Base-by-base conservation (phyloP, 2,329 filamentous ascomycete genomes). In the Harringtonia lauricola region DNA sequence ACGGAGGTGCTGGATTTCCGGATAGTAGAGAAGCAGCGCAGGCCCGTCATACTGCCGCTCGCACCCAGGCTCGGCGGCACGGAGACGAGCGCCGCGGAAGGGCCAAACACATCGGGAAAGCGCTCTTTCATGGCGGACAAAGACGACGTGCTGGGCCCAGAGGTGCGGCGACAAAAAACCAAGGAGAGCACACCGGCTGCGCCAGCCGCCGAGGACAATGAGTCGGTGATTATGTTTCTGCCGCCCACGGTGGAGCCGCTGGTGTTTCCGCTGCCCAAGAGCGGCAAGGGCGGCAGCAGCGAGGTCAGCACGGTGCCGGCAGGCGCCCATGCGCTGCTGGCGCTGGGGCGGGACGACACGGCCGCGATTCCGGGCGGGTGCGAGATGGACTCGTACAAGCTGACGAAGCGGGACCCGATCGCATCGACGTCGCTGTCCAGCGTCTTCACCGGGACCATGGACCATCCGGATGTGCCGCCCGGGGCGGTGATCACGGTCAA, bases 401-500 rank as follows among this genome's bases (percentile, higher is more conserved):
- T 79, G 49, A 76, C 71, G 31, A 77, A 74, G 54, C 63, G 65
- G 31, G 67, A 75, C 15, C 66, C 69, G n/a, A 77, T 79, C 42
- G 73, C 74, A 5, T 67, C 68, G 2, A 74, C 72, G 1, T 62
- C 64, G 4, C 63, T 74, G 17, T 77, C 74, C 5, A 68, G 70
- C 7, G 74, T 79, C 30, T 78, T 72, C 53, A 75, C 67, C 2
- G 74, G 44, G 26, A 44, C 47, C 2, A 45, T 68, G 18, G 62
- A 68, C 30, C 68, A 76, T 53, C 75, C 73, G 5, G 57, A 65
- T 10, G 66, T 74, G 17, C 50, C 51, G 2, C 63, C 71, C 3
- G 69, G 72, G 42, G 67, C 68, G 18, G 67, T 76, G 43, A 72
- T 78, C 44, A 77, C 73, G 1, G 73, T 77, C 56, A 79, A 79